These are phyloP conservation scores for Smittium culicis DNA, from an alignment of 371 early-diverging fungal species.

Conservation along the genomic window DNA sequence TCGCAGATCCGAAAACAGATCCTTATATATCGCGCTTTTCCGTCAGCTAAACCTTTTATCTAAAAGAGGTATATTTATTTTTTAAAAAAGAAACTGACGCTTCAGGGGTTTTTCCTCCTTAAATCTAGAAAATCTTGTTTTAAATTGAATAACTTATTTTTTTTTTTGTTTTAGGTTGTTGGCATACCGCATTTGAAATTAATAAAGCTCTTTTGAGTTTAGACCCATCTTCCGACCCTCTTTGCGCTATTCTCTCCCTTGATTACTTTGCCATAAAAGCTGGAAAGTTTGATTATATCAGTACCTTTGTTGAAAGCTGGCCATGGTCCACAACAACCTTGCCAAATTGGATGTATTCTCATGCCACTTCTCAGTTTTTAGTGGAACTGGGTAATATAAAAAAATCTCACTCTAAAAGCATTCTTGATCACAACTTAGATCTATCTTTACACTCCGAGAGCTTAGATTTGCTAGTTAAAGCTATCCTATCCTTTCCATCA, in stretches of 20 bases:
- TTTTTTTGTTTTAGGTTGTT: conserved; percentile 40
- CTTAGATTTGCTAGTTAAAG: conserved; percentile 41
- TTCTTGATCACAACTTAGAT: conserved; percentile 2
- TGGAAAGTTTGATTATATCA: conserved; percentile 54
- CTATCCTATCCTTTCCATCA: conserved; percentile 37
- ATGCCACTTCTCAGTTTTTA: conserved; percentile 61
- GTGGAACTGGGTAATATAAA: conserved; percentile 24
- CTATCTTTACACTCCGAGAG: conserved; percentile 29
- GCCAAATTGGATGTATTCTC: conserved; percentile 66
- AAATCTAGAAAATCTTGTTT: too few relatives aligned
- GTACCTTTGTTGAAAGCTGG: conserved; percentile 34
- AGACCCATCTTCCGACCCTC: conserved; percentile 60
- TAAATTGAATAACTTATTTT: not conserved
- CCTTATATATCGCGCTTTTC: conserved; percentile 68
- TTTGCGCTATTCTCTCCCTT: conserved; percentile 56
- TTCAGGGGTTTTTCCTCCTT: too few relatives aligned
- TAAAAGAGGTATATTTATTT: conserved; percentile 44
- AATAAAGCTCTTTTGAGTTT: conserved; percentile 63
- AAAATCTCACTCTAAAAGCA: not conserved
- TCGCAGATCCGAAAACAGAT: conserved; percentile 55
- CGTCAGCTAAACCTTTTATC: conserved; percentile 67
- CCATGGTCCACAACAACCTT: conserved; percentile 28
- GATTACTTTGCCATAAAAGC: conserved; percentile 71
- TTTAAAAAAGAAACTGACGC: too few relatives aligned
- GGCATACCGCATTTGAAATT: conserved; percentile 83